phyloP scores from a whole-genome alignment of 106 monocot genomes.

The Cymbidium sinense region DNA sequence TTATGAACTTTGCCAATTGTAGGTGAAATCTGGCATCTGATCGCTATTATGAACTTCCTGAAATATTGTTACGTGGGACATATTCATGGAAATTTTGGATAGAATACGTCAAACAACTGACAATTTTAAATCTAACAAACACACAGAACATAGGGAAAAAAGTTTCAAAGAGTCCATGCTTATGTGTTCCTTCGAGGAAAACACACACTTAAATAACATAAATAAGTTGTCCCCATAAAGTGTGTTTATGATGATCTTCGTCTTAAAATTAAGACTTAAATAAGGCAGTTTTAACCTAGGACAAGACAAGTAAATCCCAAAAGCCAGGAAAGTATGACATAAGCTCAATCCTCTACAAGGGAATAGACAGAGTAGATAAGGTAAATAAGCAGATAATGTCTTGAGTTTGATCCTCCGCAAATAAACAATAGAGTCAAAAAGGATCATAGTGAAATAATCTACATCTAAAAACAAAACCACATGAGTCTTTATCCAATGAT shows the following conservation, averaged over 20 bases:
- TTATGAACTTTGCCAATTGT: neutral
- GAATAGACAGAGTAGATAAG: no score
- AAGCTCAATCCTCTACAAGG: no score
- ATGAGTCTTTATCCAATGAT: no score
- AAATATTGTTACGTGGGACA: neutral
- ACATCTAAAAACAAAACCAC: no score
- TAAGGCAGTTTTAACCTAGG: neutral
- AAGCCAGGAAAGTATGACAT: neutral
- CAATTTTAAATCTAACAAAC: neutral
- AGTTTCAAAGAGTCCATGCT: neutral
- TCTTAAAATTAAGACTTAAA: neutral
- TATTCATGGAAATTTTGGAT: neutral
- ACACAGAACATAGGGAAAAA: neutral
- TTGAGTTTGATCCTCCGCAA: no score
- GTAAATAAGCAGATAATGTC: no score
- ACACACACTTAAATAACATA: neutral
- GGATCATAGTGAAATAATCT: no score
- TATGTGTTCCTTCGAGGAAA: neutral
- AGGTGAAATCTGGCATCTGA: neutral
- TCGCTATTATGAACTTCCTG: neutral
- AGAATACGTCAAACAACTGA: neutral
- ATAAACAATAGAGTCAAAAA: no score
- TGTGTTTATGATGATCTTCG: neutral
- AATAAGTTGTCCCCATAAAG: neutral
- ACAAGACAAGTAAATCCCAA: neutral